phyloP scores from a whole-genome alignment of 2,329 filamentous ascomycete genomes.

The Clonostachys rhizophaga region DNA sequence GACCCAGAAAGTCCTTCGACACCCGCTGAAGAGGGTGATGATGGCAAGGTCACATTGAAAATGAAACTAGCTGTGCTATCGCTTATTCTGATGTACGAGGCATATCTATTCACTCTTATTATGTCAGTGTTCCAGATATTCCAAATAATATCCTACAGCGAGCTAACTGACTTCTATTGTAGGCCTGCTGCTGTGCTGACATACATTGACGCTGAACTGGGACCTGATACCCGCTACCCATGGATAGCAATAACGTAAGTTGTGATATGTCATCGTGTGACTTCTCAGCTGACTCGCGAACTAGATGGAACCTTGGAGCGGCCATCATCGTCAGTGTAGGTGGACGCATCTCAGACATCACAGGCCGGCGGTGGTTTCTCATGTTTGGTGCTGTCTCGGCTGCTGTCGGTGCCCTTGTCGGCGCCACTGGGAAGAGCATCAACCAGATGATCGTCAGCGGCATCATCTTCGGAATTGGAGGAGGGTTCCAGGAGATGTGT shows the following conservation, averaged over 20 bases:
- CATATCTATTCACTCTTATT: slow-evolving; percentile 10
- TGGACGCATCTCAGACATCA: slow-evolving; percentile 29
- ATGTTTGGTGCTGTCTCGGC: slow-evolving; percentile 22
- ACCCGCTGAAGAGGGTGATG: slow-evolving; percentile 1
- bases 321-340: slow-evolving; percentile 24
- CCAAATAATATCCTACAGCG: background rate
- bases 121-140: slow-evolving; percentile 6
- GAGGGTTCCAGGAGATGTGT: slow-evolving; percentile 30
- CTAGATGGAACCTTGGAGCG: slow-evolving; percentile 23
- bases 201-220: slow-evolving; percentile 24
- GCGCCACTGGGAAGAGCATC: slow-evolving; percentile 28
- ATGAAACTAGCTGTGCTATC: slow-evolving; percentile 10
- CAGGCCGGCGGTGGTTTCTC: slow-evolving; percentile 29
- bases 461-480: slow-evolving; percentile 28
- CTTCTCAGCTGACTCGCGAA: slow-evolving; percentile 8
- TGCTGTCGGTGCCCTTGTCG: slow-evolving; percentile 27
- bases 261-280: background rate
- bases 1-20: background rate
- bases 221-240: slow-evolving; percentile 19
- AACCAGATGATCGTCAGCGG: slow-evolving; percentile 31
- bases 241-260: slow-evolving; percentile 22
- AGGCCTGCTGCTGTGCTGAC: slow-evolving; percentile 20
- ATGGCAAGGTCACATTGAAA: slow-evolving; percentile 8
- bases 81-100: slow-evolving; percentile 11
- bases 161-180: background rate